A percentile compares a stretch with the other conserved stretches of the same genome.
These are phyloP conservation scores for Blumeriella jaapii DNA, from an alignment of 2,329 filamentous ascomycete genomes.

Conservation along the genomic window DNA sequence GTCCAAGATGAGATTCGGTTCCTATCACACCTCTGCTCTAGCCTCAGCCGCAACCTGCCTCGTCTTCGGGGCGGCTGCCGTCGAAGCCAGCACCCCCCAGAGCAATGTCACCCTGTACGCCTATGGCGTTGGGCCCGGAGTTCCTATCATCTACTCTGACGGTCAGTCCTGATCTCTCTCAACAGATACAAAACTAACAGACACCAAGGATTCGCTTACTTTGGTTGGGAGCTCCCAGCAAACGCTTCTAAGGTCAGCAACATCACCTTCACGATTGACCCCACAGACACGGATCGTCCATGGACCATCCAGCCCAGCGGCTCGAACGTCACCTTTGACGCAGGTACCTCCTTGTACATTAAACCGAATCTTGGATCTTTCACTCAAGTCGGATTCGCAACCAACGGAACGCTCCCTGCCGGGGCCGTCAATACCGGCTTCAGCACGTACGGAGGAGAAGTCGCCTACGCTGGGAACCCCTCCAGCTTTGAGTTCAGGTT, in stretches of 20 bases:
- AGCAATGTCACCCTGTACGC: slow-evolving; percentile 20
- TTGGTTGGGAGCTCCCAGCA: slow-evolving; percentile 18
- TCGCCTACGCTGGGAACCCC: slow-evolving; percentile 22
- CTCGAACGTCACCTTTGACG: slow-evolving; percentile 14
- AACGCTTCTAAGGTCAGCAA: slow-evolving; percentile 20
- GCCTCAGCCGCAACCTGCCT: neutral
- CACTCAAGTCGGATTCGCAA: slow-evolving; percentile 23
- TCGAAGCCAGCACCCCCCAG: neutral
- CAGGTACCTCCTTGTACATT: slow-evolving; percentile 18
- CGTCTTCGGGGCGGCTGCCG: neutral
- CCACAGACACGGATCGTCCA: slow-evolving; percentile 17
- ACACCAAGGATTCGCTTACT: slow-evolving; percentile 26
- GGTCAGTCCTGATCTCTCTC: slow-evolving; percentile 19
- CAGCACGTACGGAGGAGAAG: slow-evolving; percentile 25
- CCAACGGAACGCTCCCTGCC: slow-evolving; percentile 12
- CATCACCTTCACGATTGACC: slow-evolving; percentile 23
- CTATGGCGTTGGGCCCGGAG: slow-evolving; percentile 16
- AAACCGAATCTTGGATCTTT: slow-evolving; percentile 18
- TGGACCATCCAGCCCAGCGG: slow-evolving; percentile 19
- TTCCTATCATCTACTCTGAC: slow-evolving; percentile 26
- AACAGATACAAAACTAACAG: neutral
- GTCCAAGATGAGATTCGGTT: neutral
- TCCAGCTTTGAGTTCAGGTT: slow-evolving; percentile 20
- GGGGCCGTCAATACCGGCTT: slow-evolving; percentile 23
- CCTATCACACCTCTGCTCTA: no score